Evolutionary conservation across 768 basidiomycete genomes (phyloP).

Genomic region (Sarcodon aspratus): DNA sequence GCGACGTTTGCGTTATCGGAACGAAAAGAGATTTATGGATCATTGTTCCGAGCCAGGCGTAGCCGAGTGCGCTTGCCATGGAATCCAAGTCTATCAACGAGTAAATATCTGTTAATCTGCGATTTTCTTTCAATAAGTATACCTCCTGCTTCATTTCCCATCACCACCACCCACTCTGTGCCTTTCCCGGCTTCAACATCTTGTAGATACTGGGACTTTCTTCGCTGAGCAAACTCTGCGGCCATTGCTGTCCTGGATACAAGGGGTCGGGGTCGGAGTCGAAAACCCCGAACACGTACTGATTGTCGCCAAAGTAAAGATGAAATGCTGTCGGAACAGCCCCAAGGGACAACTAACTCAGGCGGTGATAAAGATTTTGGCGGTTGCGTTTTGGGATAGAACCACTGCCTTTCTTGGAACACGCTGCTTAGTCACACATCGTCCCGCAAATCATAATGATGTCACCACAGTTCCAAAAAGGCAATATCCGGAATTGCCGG

Average conservation of each 20-base stretch:
- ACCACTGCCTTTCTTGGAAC: too few species aligned
- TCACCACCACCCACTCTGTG: constrained; percentile 69
- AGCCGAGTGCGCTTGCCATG: constrained; percentile 76
- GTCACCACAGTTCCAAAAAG: too few species aligned
- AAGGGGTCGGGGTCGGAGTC: too few species aligned
- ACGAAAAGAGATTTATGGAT: constrained; percentile 42
- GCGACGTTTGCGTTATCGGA: constrained; percentile 61
- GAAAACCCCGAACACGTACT: too few species aligned
- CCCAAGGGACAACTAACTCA: neutral
- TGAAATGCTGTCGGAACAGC: too few species aligned
- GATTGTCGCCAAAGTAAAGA: too few species aligned
- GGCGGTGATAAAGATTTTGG: neutral
- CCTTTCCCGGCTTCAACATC: constrained; percentile 38
- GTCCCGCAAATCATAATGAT: too few species aligned
- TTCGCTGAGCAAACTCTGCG: constrained; percentile 6
- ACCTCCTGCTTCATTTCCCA: constrained; percentile 99
- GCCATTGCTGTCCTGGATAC: neutral
- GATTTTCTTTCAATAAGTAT: neutral
- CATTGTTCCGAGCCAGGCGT: constrained; percentile 62
- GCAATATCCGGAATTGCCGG: too few species aligned
- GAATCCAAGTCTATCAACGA: constrained; percentile 70
- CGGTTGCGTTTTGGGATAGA: neutral
- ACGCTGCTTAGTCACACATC: too few species aligned
- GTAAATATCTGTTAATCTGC: neutral
- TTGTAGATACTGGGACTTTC: constrained; percentile 47